phyloP scores from a whole-genome alignment of 331 rosid genomes.

The Quercus phellos region DNA sequence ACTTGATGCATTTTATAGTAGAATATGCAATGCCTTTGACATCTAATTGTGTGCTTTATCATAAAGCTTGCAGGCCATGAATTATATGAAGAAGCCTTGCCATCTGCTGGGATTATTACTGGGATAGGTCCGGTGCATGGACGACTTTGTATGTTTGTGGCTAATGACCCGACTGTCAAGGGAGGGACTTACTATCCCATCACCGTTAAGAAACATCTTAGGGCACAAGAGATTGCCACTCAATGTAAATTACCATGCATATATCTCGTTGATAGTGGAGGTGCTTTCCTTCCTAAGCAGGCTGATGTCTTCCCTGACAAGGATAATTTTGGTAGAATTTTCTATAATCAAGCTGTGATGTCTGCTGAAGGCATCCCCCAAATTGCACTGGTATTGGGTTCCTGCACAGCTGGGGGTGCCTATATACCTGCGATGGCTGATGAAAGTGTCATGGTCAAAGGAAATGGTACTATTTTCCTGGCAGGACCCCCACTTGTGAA shows the following conservation, averaged over 20 bases:
- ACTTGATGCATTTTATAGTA: background rate
- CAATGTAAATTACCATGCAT: slow-evolving; percentile 83
- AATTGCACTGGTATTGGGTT: slow-evolving; percentile 86
- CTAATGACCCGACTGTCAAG: slow-evolving; percentile 91
- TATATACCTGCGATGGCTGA: slow-evolving; percentile 99
- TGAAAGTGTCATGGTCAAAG: slow-evolving; percentile 96
- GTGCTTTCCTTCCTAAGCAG: slow-evolving; percentile 96
- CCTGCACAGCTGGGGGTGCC: slow-evolving; percentile 98
- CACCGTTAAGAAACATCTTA: slow-evolving; percentile 93
- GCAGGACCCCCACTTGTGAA: slow-evolving; percentile 97
- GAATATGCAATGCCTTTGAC: background rate
- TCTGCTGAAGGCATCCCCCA: slow-evolving; percentile 89
- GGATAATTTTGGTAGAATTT: slow-evolving; percentile 91
- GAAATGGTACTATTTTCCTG: slow-evolving; percentile 88
- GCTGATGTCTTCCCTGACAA: slow-evolving; percentile 92
- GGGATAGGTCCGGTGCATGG: slow-evolving; percentile 96
- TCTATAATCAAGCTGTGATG: slow-evolving; percentile 83
- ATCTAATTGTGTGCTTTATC: slow-evolving; percentile 19
- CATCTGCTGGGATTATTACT: slow-evolving; percentile 84
- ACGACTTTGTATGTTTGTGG: slow-evolving; percentile 88
- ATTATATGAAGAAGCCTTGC: slow-evolving; percentile 68
- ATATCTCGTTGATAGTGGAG: slow-evolving; percentile 97
- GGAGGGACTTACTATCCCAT: slow-evolving; percentile 96
- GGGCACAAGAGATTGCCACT: slow-evolving; percentile 92
- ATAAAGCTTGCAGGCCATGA: slow-evolving; percentile 93